phyloP scores from a whole-genome alignment of 1,139 yeast species.

The Scheffersomyces cryptocercus region DNA sequence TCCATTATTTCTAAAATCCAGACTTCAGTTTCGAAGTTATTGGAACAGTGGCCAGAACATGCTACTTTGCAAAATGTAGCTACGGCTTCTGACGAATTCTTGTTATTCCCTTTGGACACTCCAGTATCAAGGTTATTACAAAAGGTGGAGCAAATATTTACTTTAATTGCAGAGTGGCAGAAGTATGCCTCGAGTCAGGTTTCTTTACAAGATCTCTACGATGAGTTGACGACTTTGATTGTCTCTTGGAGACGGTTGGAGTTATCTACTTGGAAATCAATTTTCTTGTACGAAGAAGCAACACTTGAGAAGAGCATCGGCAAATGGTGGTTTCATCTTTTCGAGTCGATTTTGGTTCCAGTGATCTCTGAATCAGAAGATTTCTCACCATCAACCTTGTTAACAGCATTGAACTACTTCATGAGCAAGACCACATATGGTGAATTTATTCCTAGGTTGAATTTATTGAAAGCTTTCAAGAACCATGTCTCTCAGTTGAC shows the following conservation, averaged over 20 bases:
- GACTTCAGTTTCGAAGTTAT: slow-evolving; percentile 46
- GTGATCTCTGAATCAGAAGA: slow-evolving; percentile 31
- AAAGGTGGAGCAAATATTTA: slow-evolving; percentile 84
- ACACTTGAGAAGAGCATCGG: slow-evolving; percentile 56
- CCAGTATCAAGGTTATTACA: slow-evolving; percentile 80
- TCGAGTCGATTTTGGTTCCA: slow-evolving; percentile 69
- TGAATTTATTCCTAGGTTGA: slow-evolving; percentile 61
- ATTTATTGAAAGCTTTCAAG: slow-evolving; percentile 62
- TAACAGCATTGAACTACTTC: slow-evolving; percentile 75
- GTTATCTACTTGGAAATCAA: slow-evolving; percentile 78
- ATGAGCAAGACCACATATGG: slow-evolving; percentile 77
- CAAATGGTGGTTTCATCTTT: slow-evolving; percentile 89
- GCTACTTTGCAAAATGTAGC: slow-evolving; percentile 75
- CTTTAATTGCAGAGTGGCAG: slow-evolving; percentile 88
- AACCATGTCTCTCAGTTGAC: slow-evolving; percentile 40
- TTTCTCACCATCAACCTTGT: slow-evolving; percentile 37
- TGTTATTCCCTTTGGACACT: slow-evolving; percentile 59
- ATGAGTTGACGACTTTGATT: slow-evolving; percentile 63
- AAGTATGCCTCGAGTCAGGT: slow-evolving; percentile 84
- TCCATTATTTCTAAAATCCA: slow-evolving; percentile 50
- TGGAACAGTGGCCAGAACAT: slow-evolving; percentile 91
- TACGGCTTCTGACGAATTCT: slow-evolving; percentile 67
- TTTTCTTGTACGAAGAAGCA: slow-evolving; percentile 68
- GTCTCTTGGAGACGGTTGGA: slow-evolving; percentile 92
- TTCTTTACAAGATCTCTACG: slow-evolving; percentile 57